These are phyloP conservation scores for Mucor saturninus DNA, from an alignment of 371 early-diverging fungal genomes.

Conservation along the genomic window DNA sequence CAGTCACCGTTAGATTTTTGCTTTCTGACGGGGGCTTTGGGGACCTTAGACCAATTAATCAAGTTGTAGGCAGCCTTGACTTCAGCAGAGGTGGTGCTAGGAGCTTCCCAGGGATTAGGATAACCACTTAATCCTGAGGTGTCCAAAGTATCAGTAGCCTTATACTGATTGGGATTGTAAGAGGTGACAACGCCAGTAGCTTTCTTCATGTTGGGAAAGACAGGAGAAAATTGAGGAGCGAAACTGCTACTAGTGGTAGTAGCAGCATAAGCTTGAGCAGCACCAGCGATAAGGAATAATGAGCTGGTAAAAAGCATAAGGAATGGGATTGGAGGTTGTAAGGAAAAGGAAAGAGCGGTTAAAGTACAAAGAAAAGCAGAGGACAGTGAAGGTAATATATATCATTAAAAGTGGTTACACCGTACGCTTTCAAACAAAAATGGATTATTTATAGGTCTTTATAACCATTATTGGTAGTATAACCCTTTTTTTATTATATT, in stretches of 20 bases:
- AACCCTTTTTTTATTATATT: not conserved
- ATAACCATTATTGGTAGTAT: not conserved
- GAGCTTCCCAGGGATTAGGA: constrained; percentile 41
- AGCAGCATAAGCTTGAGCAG: constrained; percentile 22
- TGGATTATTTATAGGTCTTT: not conserved
- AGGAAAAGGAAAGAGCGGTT: not conserved
- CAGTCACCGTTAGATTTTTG: constrained; percentile 20
- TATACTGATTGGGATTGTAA: constrained; percentile 18
- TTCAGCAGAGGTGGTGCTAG: constrained; percentile 38
- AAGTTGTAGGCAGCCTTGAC: constrained; percentile 38
- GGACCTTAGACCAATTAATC: constrained; percentile 51
- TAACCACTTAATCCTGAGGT: constrained; percentile 21
- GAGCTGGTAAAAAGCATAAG: constrained; percentile 23
- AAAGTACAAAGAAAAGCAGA: not conserved
- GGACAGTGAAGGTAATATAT: not conserved
- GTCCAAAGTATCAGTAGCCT: constrained; percentile 12
- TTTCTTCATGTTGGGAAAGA: constrained; percentile 12
- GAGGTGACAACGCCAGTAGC: constrained; percentile 21
- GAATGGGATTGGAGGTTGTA: not conserved
- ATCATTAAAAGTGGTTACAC: not conserved
- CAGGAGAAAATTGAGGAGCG: constrained; percentile 28
- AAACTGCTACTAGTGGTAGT: constrained; percentile 6
- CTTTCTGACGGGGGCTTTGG: constrained; percentile 37
- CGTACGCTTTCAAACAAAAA: not conserved
- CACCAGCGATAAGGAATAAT: constrained; percentile 15